A percentile compares a stretch with the other conserved stretches of the same genome.
phyloP scores from a whole-genome alignment of 2,329 filamentous ascomycete genomes.

The Paecilomyces fulvus region DNA sequence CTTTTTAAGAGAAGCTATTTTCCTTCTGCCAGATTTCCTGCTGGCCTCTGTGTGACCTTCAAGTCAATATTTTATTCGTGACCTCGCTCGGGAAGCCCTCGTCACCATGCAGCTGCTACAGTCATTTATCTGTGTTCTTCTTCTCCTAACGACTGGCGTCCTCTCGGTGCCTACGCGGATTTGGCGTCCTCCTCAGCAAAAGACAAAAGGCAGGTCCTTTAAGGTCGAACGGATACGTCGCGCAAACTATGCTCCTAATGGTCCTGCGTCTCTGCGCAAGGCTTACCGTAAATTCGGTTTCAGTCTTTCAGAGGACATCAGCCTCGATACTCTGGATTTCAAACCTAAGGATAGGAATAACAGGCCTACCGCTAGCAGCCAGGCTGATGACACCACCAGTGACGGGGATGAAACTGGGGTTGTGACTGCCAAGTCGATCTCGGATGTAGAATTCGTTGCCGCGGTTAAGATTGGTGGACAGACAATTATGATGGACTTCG shows the following conservation, averaged over 20 bases:
- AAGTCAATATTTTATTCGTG: neutral
- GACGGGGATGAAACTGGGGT: constrained; percentile 39
- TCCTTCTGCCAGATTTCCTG: neutral
- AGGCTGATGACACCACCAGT: constrained; percentile 14
- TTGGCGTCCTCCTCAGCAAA: constrained; percentile 6
- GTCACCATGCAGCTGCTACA: constrained; percentile 20
- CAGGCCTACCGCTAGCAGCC: constrained; percentile 16
- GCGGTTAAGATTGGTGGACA: constrained; percentile 64
- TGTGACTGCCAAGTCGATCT: constrained; percentile 56
- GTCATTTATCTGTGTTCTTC: constrained; percentile 16
- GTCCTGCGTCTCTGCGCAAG: constrained; percentile 54
- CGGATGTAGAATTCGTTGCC: constrained; percentile 60
- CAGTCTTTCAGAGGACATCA: constrained; percentile 33
- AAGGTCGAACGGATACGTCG: constrained; percentile 52
- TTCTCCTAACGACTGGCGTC: constrained; percentile 24
- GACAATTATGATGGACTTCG: constrained; percentile 60
- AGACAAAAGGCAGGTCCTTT: constrained; percentile 48
- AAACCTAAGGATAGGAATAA: constrained; percentile 19
- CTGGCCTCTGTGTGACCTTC: neutral
- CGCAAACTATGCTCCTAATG: constrained; percentile 49
- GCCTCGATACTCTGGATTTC: constrained; percentile 27
- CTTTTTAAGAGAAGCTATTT: neutral
- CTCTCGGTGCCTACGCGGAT: constrained; percentile 23
- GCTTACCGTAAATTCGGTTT: constrained; percentile 62
- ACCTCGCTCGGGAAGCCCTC: neutral